A percentile compares a stretch with the other conserved stretches of the same genome.
phyloP scores from a whole-genome alignment of 305 asterid species.

The Fraxinus greggii region DNA sequence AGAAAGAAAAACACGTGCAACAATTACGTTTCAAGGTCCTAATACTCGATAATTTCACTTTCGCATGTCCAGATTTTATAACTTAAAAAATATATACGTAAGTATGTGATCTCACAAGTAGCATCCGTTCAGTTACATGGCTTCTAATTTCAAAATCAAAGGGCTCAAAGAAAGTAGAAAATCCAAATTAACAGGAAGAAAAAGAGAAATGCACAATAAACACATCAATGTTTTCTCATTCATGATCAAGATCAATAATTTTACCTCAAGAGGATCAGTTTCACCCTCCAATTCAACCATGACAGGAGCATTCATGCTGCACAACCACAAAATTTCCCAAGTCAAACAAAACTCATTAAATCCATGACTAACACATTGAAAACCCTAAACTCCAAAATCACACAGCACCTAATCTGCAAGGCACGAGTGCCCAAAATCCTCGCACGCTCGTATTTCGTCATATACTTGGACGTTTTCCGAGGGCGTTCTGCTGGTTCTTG shows the following conservation, averaged over 20 bases:
- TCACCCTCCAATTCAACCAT: slow-evolving; percentile 30
- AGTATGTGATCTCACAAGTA: background rate
- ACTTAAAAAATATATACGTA: too few relatives aligned
- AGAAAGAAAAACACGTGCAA: background rate
- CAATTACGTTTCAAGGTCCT: background rate
- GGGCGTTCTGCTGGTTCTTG: slow-evolving; percentile 12
- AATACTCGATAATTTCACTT: background rate
- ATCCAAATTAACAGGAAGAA: background rate
- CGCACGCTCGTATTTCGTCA: slow-evolving; percentile 38
- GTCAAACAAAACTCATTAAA: background rate
- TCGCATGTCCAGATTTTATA: background rate
- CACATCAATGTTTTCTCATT: background rate
- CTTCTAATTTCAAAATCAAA: background rate
- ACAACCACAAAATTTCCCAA: background rate
- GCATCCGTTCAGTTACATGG: background rate
- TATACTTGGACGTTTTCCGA: slow-evolving; percentile 29
- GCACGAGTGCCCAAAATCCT: slow-evolving; percentile 38
- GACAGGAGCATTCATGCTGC: slow-evolving; percentile 30
- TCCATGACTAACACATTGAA: background rate
- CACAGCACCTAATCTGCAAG: slow-evolving; percentile 33
- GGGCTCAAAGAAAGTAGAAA: background rate
- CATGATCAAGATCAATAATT: background rate
- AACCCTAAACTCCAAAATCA: background rate
- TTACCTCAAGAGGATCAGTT: slow-evolving; percentile 25
- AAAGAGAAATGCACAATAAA: background rate